These are phyloP conservation scores for Balakata baccata DNA, from an alignment of 345 rosid genomes.

Conservation along the genomic window DNA sequence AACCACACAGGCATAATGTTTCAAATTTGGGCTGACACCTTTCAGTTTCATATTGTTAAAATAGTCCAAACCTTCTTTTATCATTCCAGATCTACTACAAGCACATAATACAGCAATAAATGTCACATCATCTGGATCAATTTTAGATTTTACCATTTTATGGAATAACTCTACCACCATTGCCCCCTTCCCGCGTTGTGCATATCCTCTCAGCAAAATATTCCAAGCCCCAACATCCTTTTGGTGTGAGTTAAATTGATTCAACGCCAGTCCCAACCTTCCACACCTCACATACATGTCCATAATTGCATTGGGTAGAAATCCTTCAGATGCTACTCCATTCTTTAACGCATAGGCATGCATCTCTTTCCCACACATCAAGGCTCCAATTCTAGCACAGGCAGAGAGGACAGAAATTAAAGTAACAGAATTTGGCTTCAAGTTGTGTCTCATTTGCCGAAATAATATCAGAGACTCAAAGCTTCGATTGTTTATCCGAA, in stretches of 20 bases:
- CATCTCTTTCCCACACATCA: constrained; percentile 34
- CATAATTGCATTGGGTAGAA: constrained; percentile 29
- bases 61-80: constrained; percentile 28
- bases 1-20: constrained; percentile 35
- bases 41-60: constrained; percentile 21
- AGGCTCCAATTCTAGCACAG: constrained; percentile 35
- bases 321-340: constrained; percentile 25
- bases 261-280: constrained; percentile 23
- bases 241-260: constrained; percentile 23
- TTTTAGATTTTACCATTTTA: constrained; percentile 21
- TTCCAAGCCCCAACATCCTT: constrained; percentile 34
- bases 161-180: constrained; percentile 15
- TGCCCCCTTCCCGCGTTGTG: constrained; percentile 24
- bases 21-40: constrained; percentile 24
- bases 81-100: constrained; percentile 32
- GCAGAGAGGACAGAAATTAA: constrained; percentile 25
- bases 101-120: constrained; percentile 26
- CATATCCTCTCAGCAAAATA: constrained; percentile 32
- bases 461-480: constrained; percentile 29
- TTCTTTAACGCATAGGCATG: constrained; percentile 28
- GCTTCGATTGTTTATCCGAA: constrained; percentile 24
- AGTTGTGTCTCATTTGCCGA: constrained; percentile 17
- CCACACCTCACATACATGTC: constrained; percentile 37
- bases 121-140: constrained; percentile 24
- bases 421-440: constrained; percentile 31